These are phyloP conservation scores for Euphorbia schlechtendalii DNA, from an alignment of 441 rosid genomes.

Conservation along the genomic window DNA sequence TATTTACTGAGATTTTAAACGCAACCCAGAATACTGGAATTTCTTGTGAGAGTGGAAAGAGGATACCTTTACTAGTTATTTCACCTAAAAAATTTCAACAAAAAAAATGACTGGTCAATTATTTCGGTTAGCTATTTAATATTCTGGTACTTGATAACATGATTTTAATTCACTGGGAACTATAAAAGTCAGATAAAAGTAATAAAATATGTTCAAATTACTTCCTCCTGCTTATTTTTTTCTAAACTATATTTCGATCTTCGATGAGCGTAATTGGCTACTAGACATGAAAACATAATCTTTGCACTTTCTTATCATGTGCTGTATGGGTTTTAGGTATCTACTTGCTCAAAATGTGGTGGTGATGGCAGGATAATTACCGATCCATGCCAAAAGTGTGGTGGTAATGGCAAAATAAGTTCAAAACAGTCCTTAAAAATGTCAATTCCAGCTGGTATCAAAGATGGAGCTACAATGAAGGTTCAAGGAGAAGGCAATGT, in stretches of 20 bases:
- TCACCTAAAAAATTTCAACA: not conserved
- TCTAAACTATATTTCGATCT: slow-evolving; percentile 13
- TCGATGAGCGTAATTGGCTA: slow-evolving; percentile 2
- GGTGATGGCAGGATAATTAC: slow-evolving; percentile 84
- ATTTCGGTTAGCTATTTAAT: not conserved
- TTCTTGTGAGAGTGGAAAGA: too few relatives aligned
- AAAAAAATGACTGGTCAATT: not conserved
- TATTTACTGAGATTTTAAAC: too few relatives aligned
- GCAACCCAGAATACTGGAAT: too few relatives aligned
- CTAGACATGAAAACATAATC: not conserved
- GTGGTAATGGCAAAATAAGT: slow-evolving; percentile 57
- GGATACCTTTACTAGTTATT: not conserved
- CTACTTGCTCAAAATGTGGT: slow-evolving; percentile 68
- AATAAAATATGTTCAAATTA: too few relatives aligned
- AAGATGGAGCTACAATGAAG: slow-evolving; percentile 63
- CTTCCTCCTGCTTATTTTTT: slow-evolving; percentile 3
- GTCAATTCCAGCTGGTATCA: slow-evolving; percentile 79
- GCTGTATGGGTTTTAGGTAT: slow-evolving; percentile 48
- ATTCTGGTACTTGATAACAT: not conserved
- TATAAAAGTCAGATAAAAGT: not conserved
- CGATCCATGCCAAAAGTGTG: slow-evolving; percentile 58
- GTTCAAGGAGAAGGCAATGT: slow-evolving; percentile 65
- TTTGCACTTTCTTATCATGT: slow-evolving; percentile 12
- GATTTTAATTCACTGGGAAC: not conserved
- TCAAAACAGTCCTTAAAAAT: slow-evolving; percentile 50